These are phyloP conservation scores for Penicillium riverlandense DNA, from an alignment of 495 filamentous ascomycete species.

Conservation along the genomic window DNA sequence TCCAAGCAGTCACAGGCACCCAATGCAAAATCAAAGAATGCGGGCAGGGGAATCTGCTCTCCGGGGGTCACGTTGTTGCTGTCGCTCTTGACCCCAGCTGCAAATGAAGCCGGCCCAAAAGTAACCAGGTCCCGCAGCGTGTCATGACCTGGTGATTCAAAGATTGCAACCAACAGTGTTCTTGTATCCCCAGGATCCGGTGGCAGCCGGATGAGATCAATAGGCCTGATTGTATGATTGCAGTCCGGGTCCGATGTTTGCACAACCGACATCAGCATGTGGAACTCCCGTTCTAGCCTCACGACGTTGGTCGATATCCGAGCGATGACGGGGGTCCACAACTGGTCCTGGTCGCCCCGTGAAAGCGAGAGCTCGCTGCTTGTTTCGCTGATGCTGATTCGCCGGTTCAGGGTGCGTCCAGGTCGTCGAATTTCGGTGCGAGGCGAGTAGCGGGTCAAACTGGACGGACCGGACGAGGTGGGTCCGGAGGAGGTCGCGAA, in stretches of 20 bases:
- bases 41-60: conserved; percentile 56
- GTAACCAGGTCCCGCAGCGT: conserved; percentile 62
- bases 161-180: conserved; percentile 65
- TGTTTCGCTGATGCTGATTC: conserved; percentile 41
- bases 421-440: conserved; percentile 24
- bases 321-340: conserved; percentile 56
- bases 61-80: conserved; percentile 45
- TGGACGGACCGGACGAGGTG: conserved; percentile 32
- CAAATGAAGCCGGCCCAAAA: conserved; percentile 69
- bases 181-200: conserved; percentile 55
- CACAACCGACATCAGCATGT: conserved; percentile 65
- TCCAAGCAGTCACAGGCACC: conserved; percentile 80
- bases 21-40: conserved; percentile 83
- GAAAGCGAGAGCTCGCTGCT: conserved; percentile 40
- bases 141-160: conserved; percentile 70
- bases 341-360: conserved; percentile 32
- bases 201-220: conserved; percentile 64
- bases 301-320: conserved; percentile 72
- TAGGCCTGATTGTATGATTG: conserved; percentile 64
- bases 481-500: conserved; percentile 32
- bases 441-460: conserved; percentile 40
- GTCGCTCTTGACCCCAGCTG: conserved; percentile 39
- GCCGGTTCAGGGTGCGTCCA: conserved; percentile 26
- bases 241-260: conserved; percentile 65
- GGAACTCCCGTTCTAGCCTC: conserved; percentile 76